phyloP scores from a whole-genome alignment of 192 early-diverging fungal genomes.

The Linnemannia elongata region DNA sequence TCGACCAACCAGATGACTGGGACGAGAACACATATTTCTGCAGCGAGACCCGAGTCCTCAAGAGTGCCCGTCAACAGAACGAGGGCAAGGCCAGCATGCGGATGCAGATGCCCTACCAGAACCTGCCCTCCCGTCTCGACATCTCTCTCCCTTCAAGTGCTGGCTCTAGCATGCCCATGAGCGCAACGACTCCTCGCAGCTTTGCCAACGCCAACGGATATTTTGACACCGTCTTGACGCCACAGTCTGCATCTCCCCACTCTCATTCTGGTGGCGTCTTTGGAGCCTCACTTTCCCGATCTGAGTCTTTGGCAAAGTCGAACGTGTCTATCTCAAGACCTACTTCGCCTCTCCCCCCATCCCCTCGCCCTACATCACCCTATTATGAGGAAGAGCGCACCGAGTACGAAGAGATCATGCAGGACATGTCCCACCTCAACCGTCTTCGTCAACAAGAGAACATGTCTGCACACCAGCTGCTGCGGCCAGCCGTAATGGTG shows the following conservation, averaged over 20 bases:
- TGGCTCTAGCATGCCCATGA: constrained; percentile 28
- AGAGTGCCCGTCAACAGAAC: constrained; percentile 46
- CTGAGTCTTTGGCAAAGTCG: constrained; percentile 27
- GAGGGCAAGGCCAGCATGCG: neutral
- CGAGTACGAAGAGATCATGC: constrained; percentile 51
- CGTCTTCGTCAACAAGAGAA: constrained; percentile 32
- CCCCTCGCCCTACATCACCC: neutral
- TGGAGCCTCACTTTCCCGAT: constrained; percentile 19
- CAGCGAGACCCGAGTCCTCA: constrained; percentile 47
- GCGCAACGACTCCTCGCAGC: constrained; percentile 12
- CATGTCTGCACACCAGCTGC: constrained; percentile 1
- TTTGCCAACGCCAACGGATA: constrained; percentile 24
- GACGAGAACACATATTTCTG: constrained; percentile 52
- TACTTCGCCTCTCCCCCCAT: constrained; percentile 7
- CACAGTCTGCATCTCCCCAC: constrained; percentile 23
- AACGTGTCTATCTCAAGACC: constrained; percentile 2
- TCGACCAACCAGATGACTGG: constrained; percentile 46
- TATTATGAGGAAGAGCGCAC: constrained; percentile 24
- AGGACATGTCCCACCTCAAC: constrained; percentile 26
- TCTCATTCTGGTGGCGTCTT: constrained; percentile 11
- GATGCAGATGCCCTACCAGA: constrained; percentile 6
- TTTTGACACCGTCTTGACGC: constrained; percentile 21
- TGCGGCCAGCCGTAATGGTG: constrained; percentile 18
- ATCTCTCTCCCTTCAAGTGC: constrained; percentile 37
- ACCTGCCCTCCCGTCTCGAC: constrained; percentile 23